A percentile compares a stretch with the other conserved stretches of the same genome.
phyloP scores from a whole-genome alignment of 2,329 filamentous ascomycete species.

The Rhexocercosporidium sp. region DNA sequence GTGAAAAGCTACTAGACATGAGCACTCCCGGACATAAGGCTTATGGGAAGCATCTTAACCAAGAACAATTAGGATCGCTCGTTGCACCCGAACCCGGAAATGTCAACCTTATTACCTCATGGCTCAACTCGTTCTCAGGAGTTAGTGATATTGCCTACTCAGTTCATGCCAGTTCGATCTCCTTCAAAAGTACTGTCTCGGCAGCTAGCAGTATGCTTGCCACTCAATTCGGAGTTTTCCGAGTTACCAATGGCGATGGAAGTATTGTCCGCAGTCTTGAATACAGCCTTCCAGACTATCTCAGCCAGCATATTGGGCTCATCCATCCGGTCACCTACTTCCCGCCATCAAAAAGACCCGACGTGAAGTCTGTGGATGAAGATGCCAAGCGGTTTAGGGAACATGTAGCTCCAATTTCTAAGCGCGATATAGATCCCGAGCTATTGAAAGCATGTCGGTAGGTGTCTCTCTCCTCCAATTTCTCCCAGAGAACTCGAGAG shows the following conservation, averaged over 20 bases:
- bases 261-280: slow-evolving; percentile 44
- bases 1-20: slow-evolving; percentile 9
- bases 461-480: no score
- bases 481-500: background rate
- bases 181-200: slow-evolving; percentile 33
- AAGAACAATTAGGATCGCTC: slow-evolving; percentile 48
- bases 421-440: slow-evolving; percentile 33
- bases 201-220: slow-evolving; percentile 34
- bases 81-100: slow-evolving; percentile 47
- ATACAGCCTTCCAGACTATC: slow-evolving; percentile 45
- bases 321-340: slow-evolving; percentile 50
- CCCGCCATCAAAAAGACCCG: slow-evolving; percentile 15
- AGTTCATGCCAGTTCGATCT: slow-evolving; percentile 19
- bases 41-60: slow-evolving; percentile 56
- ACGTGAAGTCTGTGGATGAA: background rate
- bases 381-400: background rate
- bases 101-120: slow-evolving; percentile 45
- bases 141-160: slow-evolving; percentile 13
- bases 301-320: slow-evolving; percentile 45
- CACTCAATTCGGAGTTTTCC: slow-evolving; percentile 37
- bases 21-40: slow-evolving; percentile 49
- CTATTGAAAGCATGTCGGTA: slow-evolving; percentile 10
- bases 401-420: background rate
- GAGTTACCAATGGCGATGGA: slow-evolving; percentile 25
- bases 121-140: slow-evolving; percentile 45